These are phyloP conservation scores for Hypoxylon intermedium DNA, from an alignment of 495 filamentous ascomycete species.

Conservation along the genomic window DNA sequence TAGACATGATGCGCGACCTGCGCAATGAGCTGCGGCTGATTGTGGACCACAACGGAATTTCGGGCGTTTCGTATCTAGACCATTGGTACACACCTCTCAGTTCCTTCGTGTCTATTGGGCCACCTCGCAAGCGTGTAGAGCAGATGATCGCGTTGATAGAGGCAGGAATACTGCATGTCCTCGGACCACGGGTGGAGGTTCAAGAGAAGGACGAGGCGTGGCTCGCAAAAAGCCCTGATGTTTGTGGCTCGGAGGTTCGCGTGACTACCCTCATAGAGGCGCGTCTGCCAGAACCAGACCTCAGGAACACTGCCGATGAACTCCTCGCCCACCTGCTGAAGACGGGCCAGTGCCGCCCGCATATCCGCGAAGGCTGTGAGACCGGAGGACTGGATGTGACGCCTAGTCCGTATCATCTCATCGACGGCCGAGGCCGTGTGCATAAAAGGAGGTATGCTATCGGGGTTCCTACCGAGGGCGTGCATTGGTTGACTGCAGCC, in stretches of 20 bases:
- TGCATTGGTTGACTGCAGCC: conserved; percentile 16
- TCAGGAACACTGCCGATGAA: conserved; percentile 23
- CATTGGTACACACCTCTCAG: conserved; percentile 22
- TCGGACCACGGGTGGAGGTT: conserved; percentile 26
- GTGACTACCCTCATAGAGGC: conserved; percentile 31
- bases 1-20: conserved; percentile 35
- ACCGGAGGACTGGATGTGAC: background rate
- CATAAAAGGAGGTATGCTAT: conserved; percentile 16
- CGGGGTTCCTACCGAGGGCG: conserved; percentile 22
- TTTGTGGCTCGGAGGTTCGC: background rate
- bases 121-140: conserved; percentile 24
- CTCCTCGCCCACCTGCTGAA: conserved; percentile 23
- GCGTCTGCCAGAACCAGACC: conserved; percentile 27
- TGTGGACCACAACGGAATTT: conserved; percentile 17
- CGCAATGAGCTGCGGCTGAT: conserved; percentile 27
- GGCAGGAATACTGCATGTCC: conserved; percentile 25
- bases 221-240: conserved; percentile 18
- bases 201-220: conserved; percentile 19
- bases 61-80: conserved; percentile 15
- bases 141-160: conserved; percentile 27
- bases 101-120: conserved; percentile 22
- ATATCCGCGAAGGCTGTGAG: background rate
- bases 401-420: background rate
- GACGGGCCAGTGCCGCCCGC: conserved; percentile 29
- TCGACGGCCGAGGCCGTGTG: background rate